phyloP scores from a whole-genome alignment of 176 grass and related monocot genomes.

The Melocanna baccifera region DNA sequence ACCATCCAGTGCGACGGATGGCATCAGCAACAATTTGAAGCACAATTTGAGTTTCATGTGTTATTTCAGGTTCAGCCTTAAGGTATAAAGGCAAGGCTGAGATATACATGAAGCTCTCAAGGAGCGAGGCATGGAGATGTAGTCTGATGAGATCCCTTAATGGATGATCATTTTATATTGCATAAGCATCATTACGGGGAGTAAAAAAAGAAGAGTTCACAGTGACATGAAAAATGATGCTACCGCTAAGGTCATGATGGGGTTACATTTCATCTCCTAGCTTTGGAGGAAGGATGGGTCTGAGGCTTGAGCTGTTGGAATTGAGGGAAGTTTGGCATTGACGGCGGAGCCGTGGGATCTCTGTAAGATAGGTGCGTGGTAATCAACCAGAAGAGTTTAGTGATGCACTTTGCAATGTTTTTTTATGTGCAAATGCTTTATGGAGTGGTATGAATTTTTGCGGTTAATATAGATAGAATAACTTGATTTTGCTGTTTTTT shows the following conservation, averaged over 20 bases:
- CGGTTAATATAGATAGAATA: slow-evolving; percentile 8
- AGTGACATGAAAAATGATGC: neutral
- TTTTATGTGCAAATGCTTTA: neutral
- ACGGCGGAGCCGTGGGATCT: neutral
- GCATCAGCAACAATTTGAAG: neutral
- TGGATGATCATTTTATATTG: neutral
- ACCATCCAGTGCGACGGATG: neutral
- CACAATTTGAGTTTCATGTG: neutral
- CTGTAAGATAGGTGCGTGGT: neutral
- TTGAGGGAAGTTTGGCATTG: neutral
- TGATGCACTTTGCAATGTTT: neutral
- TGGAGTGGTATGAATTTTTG: neutral
- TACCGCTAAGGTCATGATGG: neutral
- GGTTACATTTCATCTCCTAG: neutral
- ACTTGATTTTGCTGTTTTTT: neutral
- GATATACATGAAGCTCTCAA: neutral
- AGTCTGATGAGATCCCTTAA: neutral
- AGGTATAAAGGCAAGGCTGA: neutral
- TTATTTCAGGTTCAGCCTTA: neutral
- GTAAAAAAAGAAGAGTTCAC: neutral
- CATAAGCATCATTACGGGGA: neutral
- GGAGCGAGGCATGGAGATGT: neutral
- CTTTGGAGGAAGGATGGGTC: neutral
- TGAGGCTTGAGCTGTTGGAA: slow-evolving; percentile 2
- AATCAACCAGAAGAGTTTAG: neutral